A percentile compares a stretch with the other conserved stretches of the same genome.
Evolutionary conservation across 164 flowering plant species (phyloP).

Genomic region (Echeveria elegans): DNA sequence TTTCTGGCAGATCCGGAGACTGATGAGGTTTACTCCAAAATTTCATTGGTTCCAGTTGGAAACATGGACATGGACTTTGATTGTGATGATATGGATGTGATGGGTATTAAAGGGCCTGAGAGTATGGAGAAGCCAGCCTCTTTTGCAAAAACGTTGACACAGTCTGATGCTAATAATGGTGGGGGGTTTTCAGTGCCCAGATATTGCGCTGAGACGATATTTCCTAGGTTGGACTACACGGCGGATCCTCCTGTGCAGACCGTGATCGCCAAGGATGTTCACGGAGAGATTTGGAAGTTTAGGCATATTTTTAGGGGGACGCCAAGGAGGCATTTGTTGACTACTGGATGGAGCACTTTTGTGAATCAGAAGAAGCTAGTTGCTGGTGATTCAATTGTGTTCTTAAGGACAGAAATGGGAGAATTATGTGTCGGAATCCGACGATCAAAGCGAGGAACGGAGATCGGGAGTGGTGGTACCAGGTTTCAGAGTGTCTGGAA

Average conservation of each 20-base stretch:
- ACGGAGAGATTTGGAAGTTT: constrained; percentile 87
- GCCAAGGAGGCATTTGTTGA: constrained; percentile 82
- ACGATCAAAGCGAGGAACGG: constrained; percentile 63
- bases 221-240: constrained; percentile 72
- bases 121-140: constrained; percentile 55
- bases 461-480: constrained; percentile 47
- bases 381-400: constrained; percentile 94
- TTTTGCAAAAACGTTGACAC: constrained; percentile 94
- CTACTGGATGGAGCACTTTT: constrained; percentile 95
- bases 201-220: constrained; percentile 96
- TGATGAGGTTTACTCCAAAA: constrained; percentile 76
- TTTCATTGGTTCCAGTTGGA: constrained; percentile 36
- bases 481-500: constrained; percentile 52
- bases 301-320: constrained; percentile 87
- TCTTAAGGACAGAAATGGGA: constrained; percentile 64
- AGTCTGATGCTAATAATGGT: constrained; percentile 96
- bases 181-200: constrained; percentile 96
- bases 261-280: constrained; percentile 82
- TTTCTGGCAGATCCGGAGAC: constrained; percentile 80
- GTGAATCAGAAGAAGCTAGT: constrained; percentile 93
- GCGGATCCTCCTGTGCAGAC: constrained; percentile 95
- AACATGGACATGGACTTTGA: constrained; percentile 25
- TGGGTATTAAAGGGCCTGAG: constrained; percentile 21
- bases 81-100: constrained; percentile 24
- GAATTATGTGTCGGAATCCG: constrained; percentile 88